Percentiles rank a stretch among this genome's conserved stretches.
Conservation (phyloP, 768 basidiomycete species). For the Clitopilus passeckerianus region DNA sequence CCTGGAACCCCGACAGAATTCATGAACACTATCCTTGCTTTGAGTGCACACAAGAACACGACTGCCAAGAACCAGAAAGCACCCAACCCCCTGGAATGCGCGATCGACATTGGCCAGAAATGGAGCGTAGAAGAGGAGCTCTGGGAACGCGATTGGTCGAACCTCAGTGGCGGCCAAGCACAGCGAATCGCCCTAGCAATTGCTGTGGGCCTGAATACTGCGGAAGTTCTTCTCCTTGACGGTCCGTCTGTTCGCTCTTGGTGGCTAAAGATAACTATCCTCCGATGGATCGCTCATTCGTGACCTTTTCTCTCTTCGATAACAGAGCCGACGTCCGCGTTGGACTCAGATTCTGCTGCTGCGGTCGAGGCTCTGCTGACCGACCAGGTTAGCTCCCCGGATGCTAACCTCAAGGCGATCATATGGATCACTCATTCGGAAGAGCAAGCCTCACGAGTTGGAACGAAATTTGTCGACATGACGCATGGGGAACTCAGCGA, state of each 20-base stretch:
- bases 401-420: conserved; percentile 60
- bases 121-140: conserved; percentile 69
- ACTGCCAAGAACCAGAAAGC: conserved; percentile 13
- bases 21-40: conserved; percentile 48
- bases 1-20: conserved; percentile 78
- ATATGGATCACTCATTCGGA: conserved; percentile 89
- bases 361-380: conserved; percentile 63
- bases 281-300: background rate
- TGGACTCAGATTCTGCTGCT: conserved; percentile 64
- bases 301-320: background rate
- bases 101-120: conserved; percentile 46
- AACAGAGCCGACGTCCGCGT: conserved; percentile 84
- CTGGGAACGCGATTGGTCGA: conserved; percentile 79
- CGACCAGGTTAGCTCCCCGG: conserved; percentile 40
- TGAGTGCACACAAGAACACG: conserved; percentile 36
- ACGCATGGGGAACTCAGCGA: conserved; percentile 39
- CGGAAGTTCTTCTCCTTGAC: conserved; percentile 76
- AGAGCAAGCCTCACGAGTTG: conserved; percentile 72
- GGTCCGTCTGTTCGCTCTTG: conserved; percentile 39
- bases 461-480: conserved; percentile 59
- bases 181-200: conserved; percentile 80
- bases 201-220: conserved; percentile 66
- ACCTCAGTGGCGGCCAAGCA: conserved; percentile 81
- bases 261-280: background rate
- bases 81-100: conserved; percentile 22